A percentile compares a stretch with the other conserved stretches of the same genome.
These are phyloP conservation scores for Fusarium concolor DNA, from an alignment of 2,329 filamentous ascomycete genomes.

Conservation along the genomic window DNA sequence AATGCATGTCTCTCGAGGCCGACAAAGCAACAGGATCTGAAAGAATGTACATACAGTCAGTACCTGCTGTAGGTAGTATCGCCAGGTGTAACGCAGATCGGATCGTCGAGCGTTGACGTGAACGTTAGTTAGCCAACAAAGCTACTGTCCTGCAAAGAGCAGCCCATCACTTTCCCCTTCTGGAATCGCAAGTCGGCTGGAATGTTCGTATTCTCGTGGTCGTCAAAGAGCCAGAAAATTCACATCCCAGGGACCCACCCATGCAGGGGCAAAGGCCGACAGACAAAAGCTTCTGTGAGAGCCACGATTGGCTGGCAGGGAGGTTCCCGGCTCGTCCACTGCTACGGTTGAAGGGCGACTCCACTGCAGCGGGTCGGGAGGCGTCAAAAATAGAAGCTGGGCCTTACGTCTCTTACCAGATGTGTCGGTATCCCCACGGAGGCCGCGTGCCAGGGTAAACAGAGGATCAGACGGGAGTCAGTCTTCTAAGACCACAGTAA, in stretches of 20 bases:
- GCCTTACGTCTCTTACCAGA: not conserved
- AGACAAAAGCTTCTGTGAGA: not conserved
- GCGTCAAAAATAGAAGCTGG: conserved; percentile 46
- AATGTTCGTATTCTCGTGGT: conserved; percentile 33
- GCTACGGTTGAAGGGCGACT: conserved; percentile 15
- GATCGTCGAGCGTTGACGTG: conserved; percentile 23
- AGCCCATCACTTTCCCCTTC: conserved; percentile 35
- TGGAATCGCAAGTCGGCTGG: conserved; percentile 15
- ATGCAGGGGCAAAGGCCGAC: conserved; percentile 33
- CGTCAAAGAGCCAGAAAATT: conserved; percentile 10
- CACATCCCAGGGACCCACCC: conserved; percentile 6
- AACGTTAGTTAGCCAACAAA: conserved; percentile 4
- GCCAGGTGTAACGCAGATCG: conserved; percentile 5
- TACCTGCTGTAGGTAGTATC: not conserved
- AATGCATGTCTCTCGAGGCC: not conserved
- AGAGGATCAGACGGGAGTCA: too few species aligned
- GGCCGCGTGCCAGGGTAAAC: conserved; percentile 29
- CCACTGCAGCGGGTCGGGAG: conserved; percentile 35
- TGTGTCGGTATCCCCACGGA: conserved; percentile 18
- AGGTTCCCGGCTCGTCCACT: conserved; percentile 23
- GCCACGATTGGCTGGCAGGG: conserved; percentile 25
- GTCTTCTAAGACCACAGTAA: too few species aligned
- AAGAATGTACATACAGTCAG: too few species aligned
- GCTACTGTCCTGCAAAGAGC: not conserved
- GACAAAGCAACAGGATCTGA: too few species aligned